Evolutionary conservation across 2,329 filamentous ascomycete genomes (phyloP).

Genomic region (Myriangium duriaei): DNA sequence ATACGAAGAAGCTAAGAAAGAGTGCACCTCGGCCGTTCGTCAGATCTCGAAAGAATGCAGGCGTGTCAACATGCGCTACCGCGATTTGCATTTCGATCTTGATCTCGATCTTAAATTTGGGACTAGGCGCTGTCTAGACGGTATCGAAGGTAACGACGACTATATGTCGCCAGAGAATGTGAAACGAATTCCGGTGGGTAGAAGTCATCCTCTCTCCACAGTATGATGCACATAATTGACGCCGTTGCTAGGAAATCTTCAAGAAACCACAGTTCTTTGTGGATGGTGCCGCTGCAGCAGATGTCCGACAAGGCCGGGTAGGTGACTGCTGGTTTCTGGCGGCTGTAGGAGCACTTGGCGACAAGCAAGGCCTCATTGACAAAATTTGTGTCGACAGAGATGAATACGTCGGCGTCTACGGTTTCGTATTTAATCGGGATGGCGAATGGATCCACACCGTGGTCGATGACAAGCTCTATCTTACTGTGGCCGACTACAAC

Average conservation of each 20-base stretch:
- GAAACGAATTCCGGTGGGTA: too few relatives aligned
- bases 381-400: conserved; percentile 61
- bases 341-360: conserved; percentile 62
- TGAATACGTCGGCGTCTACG: conserved; percentile 65
- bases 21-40: conserved; percentile 50
- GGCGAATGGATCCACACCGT: conserved; percentile 89
- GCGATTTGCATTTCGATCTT: conserved; percentile 77
- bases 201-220: too few relatives aligned
- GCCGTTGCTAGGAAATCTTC: conserved; percentile 35
- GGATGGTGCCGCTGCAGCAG: conserved; percentile 61
- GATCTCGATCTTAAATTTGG: conserved; percentile 46
- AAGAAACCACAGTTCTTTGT: conserved; percentile 46
- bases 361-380: conserved; percentile 59
- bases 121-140: conserved; percentile 37
- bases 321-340: conserved; percentile 85
- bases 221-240: too few relatives aligned
- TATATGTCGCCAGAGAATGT: too few relatives aligned
- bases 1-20: conserved; percentile 57
- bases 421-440: conserved; percentile 71
- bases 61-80: conserved; percentile 72
- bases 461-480: conserved; percentile 79
- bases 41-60: conserved; percentile 53
- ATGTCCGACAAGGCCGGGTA: conserved; percentile 64
- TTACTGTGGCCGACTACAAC: conserved; percentile 72
- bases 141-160: conserved; percentile 32